These are phyloP conservation scores for Pharus latifolius DNA, from an alignment of 176 grass and related monocot genomes.

Conservation along the genomic window DNA sequence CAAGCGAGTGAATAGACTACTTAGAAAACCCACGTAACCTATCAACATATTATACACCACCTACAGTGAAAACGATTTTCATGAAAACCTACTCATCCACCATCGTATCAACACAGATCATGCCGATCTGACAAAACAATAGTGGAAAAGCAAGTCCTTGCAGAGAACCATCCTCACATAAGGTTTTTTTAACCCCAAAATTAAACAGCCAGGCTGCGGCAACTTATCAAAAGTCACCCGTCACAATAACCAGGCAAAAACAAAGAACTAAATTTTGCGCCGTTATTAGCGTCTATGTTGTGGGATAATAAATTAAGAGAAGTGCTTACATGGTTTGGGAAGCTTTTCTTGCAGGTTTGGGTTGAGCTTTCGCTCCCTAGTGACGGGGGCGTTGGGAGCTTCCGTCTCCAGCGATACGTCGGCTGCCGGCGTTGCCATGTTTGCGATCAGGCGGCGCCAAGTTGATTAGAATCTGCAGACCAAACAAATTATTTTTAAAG, in stretches of 20 bases:
- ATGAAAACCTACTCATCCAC: too few species aligned
- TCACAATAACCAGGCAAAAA: background rate
- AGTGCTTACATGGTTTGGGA: constrained; percentile 35
- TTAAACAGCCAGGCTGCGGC: background rate
- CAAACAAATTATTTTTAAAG: background rate
- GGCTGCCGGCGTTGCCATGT: background rate
- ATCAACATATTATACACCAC: too few species aligned
- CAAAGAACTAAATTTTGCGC: background rate
- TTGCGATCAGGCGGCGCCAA: background rate
- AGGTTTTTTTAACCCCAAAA: too few species aligned
- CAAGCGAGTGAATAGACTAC: too few species aligned
- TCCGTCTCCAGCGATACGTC: constrained; percentile 34
- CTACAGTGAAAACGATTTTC: too few species aligned
- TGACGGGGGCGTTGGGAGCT: constrained; percentile 34
- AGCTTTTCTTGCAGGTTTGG: constrained; percentile 40
- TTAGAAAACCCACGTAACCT: too few species aligned
- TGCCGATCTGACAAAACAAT: too few species aligned
- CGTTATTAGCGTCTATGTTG: background rate
- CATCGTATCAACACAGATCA: too few species aligned
- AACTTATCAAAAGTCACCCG: background rate
- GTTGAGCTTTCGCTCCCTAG: constrained; percentile 43
- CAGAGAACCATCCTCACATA: too few species aligned
- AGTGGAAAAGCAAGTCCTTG: too few species aligned
- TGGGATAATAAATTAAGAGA: background rate
- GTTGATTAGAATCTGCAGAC: constrained; percentile 13